A percentile compares a stretch with the other conserved stretches of the same genome.
Evolutionary conservation across 305 asterid genomes (phyloP).

Genomic region (Rubia peregrina): DNA sequence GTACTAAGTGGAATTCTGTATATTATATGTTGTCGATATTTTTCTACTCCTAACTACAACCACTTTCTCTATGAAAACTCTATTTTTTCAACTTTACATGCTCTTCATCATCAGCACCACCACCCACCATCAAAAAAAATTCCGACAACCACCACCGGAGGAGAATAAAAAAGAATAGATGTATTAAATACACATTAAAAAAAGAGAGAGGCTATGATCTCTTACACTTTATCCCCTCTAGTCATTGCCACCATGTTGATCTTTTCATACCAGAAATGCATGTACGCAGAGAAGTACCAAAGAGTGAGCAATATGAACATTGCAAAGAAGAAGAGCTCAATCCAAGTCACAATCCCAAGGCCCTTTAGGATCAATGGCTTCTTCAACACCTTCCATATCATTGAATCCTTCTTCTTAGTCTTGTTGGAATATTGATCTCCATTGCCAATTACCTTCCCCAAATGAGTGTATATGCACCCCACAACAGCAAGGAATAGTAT

Average conservation of each 20-base stretch:
- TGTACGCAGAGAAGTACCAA: slow-evolving; percentile 68
- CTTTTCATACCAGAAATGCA: slow-evolving; percentile 55
- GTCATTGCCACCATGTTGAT: slow-evolving; percentile 33
- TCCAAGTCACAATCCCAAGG: slow-evolving; percentile 61
- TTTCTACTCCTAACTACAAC: too few relatives aligned
- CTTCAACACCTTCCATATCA: slow-evolving; percentile 44
- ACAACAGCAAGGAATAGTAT: slow-evolving; percentile 79
- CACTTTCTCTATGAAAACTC: too few relatives aligned
- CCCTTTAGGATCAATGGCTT: slow-evolving; percentile 64
- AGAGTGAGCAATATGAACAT: slow-evolving; percentile 63
- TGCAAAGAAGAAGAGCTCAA: slow-evolving; percentile 50
- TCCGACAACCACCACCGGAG: too few relatives aligned
- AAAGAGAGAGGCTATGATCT: background rate
- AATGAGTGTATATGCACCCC: slow-evolving; percentile 76
- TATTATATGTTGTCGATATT: too few relatives aligned
- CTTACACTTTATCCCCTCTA: slow-evolving; percentile 66
- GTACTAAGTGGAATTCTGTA: too few relatives aligned
- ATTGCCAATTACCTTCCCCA: slow-evolving; percentile 38
- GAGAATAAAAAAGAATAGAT: too few relatives aligned
- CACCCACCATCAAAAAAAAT: too few relatives aligned
- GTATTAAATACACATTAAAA: too few relatives aligned
- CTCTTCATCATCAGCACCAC: too few relatives aligned
- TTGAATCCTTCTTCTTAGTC: slow-evolving; percentile 18
- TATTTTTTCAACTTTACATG: too few relatives aligned
- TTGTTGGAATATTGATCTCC: slow-evolving; percentile 15